Evolutionary conservation across 208 protist species (phyloP).

Genomic region (Trypanosoma platydactyli): DNA sequence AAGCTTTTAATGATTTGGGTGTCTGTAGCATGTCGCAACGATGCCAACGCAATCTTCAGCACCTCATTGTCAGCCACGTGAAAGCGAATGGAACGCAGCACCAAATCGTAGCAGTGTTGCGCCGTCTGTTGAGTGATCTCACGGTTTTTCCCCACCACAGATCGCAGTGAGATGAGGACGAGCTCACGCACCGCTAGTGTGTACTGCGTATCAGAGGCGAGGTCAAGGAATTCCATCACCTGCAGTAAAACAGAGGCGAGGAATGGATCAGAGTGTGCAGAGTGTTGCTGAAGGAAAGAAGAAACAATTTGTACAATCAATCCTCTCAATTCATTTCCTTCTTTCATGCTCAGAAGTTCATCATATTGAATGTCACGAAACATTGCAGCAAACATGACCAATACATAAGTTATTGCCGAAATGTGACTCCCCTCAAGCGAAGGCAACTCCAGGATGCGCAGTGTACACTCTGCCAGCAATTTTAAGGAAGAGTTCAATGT

Average conservation of each 20-base stretch:
- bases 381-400: neutral
- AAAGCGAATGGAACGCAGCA: constrained; percentile 22
- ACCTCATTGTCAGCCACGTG: constrained; percentile 27
- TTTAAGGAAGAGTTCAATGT: neutral
- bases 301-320: constrained; percentile 10
- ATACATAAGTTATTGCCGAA: neutral
- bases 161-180: constrained; percentile 13
- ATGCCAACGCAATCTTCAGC: neutral
- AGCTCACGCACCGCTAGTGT: constrained; percentile 22
- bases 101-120: constrained; percentile 26
- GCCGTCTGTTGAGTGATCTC: constrained; percentile 13
- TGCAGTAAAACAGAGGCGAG: constrained; percentile 15
- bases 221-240: constrained; percentile 26
- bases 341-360: neutral
- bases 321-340: neutral
- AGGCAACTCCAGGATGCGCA: neutral
- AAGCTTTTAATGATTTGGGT: neutral
- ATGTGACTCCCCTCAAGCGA: neutral
- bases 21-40: constrained; percentile 17
- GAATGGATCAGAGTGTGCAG: neutral
- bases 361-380: constrained; percentile 8
- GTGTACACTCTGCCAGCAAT: constrained; percentile 1
- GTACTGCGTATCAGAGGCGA: constrained; percentile 23
- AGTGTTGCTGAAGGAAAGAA: neutral
- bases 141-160: constrained; percentile 2